These are phyloP conservation scores for Remersonia thermophila DNA, from an alignment of 2,329 filamentous ascomycete genomes.

Conservation along the genomic window DNA sequence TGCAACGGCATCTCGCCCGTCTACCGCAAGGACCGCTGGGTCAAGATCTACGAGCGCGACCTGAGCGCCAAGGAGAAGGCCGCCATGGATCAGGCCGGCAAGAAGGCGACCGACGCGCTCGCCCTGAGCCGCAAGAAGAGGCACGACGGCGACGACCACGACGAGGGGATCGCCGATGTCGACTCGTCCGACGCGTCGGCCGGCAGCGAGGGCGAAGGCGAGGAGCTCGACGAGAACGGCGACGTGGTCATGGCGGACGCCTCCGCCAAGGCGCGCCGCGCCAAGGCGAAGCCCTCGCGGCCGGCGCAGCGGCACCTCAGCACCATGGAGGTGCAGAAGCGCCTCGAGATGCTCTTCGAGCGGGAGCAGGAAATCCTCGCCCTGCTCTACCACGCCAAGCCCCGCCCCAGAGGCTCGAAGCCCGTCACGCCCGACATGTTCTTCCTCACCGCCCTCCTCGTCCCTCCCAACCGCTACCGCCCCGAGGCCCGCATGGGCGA, in stretches of 20 bases:
- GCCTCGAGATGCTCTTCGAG: slow-evolving; percentile 68
- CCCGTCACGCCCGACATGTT: slow-evolving; percentile 77
- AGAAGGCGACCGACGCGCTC: slow-evolving; percentile 60
- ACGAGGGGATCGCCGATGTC: slow-evolving; percentile 61
- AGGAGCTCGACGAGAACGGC: slow-evolving; percentile 41
- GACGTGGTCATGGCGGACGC: slow-evolving; percentile 47
- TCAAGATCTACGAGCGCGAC: slow-evolving; percentile 86
- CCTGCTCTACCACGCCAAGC: slow-evolving; percentile 73
- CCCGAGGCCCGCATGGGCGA: slow-evolving; percentile 75
- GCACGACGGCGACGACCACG: slow-evolving; percentile 35
- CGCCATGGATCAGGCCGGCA: slow-evolving; percentile 58
- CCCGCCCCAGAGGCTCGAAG: slow-evolving; percentile 41
- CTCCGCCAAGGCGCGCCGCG: slow-evolving; percentile 22
- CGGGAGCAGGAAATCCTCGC: slow-evolving; percentile 75
- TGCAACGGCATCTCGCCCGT: slow-evolving; percentile 61
- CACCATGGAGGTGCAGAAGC: slow-evolving; percentile 69
- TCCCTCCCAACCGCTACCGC: slow-evolving; percentile 84
- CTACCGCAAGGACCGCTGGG: slow-evolving; percentile 80
- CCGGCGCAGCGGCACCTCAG: slow-evolving; percentile 62
- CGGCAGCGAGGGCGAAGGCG: slow-evolving; percentile 31
- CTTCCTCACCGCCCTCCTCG: slow-evolving; percentile 74
- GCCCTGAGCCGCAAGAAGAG: slow-evolving; percentile 34
- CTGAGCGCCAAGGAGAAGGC: slow-evolving; percentile 62
- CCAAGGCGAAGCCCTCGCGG: slow-evolving; percentile 19
- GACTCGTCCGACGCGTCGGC: slow-evolving; percentile 34